Conservation (phyloP, 2,329 filamentous ascomycete genomes). For the Aspergillus pseudoglaucus region DNA sequence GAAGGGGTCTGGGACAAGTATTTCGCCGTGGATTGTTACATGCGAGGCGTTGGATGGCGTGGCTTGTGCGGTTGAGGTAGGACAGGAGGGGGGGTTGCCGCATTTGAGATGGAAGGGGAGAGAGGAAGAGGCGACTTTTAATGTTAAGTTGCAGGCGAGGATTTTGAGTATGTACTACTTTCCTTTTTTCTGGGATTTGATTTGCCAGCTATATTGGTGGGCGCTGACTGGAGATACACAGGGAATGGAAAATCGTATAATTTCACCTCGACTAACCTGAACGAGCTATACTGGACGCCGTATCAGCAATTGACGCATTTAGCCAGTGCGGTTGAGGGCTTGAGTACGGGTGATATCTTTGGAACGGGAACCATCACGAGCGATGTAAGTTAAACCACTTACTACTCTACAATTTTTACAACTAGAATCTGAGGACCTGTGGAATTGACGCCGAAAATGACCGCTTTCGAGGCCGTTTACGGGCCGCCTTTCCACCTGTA, state of each 20-base stretch:
- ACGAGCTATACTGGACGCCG: constrained; percentile 21
- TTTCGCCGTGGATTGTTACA: constrained; percentile 56
- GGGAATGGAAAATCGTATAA: constrained; percentile 18
- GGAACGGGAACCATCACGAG: constrained; percentile 21
- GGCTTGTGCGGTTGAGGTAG: neutral
- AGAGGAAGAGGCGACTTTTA: neutral
- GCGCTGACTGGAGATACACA: neutral
- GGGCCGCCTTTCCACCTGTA: too few relatives aligned
- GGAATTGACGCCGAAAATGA: too few relatives aligned
- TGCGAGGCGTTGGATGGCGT: constrained; percentile 44
- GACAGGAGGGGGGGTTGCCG: constrained; percentile 3
- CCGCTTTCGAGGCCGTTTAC: too few relatives aligned
- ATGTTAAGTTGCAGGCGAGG: neutral
- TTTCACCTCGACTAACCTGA: constrained; percentile 15
- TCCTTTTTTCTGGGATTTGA: neutral
- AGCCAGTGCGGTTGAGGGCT: constrained; percentile 15
- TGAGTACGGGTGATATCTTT: constrained; percentile 18
- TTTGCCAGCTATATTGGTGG: too few relatives aligned
- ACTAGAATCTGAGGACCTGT: too few relatives aligned
- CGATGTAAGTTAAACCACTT: constrained; percentile 2
- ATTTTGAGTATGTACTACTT: neutral
- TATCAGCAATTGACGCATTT: constrained; percentile 19
- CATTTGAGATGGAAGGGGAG: constrained; percentile 5
- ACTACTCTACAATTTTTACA: neutral
- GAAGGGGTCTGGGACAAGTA: constrained; percentile 53